phyloP scores from a whole-genome alignment of 164 flowering plant species.

The Sextonia rubra region DNA sequence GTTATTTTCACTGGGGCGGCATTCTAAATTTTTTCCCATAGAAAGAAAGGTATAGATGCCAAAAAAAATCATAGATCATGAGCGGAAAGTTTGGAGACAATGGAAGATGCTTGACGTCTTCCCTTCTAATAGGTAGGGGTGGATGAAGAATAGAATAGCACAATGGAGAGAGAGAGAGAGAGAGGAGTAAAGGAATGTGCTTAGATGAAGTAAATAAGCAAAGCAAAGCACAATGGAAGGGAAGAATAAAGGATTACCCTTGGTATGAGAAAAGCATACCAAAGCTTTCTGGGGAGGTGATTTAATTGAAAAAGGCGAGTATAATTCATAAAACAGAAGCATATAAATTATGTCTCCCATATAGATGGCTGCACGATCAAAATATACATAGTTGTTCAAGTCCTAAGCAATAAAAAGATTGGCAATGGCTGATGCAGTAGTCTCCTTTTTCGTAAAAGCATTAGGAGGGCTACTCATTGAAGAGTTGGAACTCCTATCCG shows the following conservation, averaged over 20 bases:
- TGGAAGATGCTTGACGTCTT: no score
- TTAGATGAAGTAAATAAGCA: background rate
- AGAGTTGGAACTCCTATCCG: background rate
- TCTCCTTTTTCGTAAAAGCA: background rate
- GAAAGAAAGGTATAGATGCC: no score
- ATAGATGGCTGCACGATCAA: background rate
- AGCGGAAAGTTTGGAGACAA: no score
- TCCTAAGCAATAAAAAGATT: background rate
- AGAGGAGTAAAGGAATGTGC: background rate
- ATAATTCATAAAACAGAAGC: background rate
- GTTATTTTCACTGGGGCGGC: no score
- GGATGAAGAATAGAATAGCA: no score
- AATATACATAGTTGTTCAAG: background rate
- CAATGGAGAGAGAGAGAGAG: background rate
- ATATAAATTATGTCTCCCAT: background rate
- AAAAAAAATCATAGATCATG: no score
- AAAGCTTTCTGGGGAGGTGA: background rate
- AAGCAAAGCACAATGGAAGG: background rate
- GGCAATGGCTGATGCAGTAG: slow-evolving; percentile 5
- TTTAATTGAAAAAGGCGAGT: background rate
- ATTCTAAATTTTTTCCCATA: no score
- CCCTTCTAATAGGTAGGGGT: no score
- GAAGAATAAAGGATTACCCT: no score
- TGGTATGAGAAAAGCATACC: background rate
- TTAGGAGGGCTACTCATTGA: background rate